Evolutionary conservation across 2,329 filamentous ascomycete species (phyloP).

Genomic region (Hansfordia pulvinata): DNA sequence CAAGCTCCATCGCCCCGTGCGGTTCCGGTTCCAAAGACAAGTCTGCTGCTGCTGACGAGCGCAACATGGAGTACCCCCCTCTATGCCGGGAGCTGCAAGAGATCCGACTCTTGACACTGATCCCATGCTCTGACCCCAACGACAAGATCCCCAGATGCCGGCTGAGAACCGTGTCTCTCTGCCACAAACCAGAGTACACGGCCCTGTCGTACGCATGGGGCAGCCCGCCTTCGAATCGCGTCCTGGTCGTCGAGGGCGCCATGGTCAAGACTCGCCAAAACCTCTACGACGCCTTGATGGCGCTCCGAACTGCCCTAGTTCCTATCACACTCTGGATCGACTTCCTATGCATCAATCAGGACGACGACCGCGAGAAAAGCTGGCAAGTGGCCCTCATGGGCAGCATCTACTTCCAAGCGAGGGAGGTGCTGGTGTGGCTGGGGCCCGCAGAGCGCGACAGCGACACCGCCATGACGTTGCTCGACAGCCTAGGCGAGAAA

Average conservation of each 20-base stretch:
- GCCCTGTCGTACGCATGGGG: slow-evolving; percentile 1
- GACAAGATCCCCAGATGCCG: background rate
- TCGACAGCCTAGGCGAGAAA: no score
- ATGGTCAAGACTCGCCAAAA: slow-evolving; percentile 1
- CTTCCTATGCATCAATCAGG: slow-evolving; percentile 7
- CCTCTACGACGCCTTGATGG: slow-evolving; percentile 5
- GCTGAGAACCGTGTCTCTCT: background rate
- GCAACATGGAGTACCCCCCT: no score
- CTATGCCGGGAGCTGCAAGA: no score
- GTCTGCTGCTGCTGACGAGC: no score
- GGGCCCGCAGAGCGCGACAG: no score
- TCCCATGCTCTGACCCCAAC: no score
- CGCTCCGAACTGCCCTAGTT: slow-evolving; percentile 2
- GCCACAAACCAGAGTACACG: background rate
- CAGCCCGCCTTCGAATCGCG: background rate
- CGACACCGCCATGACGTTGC: no score
- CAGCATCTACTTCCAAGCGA: slow-evolving; percentile 3
- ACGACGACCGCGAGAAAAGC: slow-evolving; percentile 2
- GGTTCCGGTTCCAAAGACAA: no score
- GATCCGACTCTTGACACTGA: no score
- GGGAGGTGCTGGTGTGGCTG: slow-evolving; percentile 5
- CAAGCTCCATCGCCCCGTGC: no score
- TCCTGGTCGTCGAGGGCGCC: background rate
- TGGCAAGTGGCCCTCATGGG: slow-evolving; percentile 5
- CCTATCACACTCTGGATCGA: slow-evolving; percentile 6